Evolutionary conservation across 2,329 filamentous ascomycete species (phyloP), one percentile per base, ranked within the genome.

Genomic region (Penicillium sp.): DNA sequence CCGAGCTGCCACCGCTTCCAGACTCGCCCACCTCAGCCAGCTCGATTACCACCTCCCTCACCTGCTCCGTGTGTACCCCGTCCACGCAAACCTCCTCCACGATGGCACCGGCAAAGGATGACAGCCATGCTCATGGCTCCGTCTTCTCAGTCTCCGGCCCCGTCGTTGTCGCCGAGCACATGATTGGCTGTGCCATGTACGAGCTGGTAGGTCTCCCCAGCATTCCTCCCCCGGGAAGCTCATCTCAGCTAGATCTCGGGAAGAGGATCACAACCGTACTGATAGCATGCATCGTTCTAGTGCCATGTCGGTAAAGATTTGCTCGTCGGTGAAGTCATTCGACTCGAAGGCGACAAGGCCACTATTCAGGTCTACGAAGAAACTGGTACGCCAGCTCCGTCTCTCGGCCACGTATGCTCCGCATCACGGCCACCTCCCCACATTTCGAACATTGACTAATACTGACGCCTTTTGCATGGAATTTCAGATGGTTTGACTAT

Each of bases 161-260:
- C 75, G 95, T 99, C 84, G 89, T 99, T 73, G 87, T 99, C 71
- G 95, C 94, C 77, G 94, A 98, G 83, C 89, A 97, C 81, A 97
- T 99, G 93, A 92, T 94, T 76, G 95, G 95, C 79, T 95, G 95
- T 85, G 93, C 95, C 79, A 99, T 99, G 95, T 97, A 98, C 87
- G 95, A 99, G 83, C 85, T 99, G 83, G 93, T 93, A 84, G 71
- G 87, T 78, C 19, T 19, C 54, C 42, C 42, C 26, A 56, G 25
- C 42, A 35, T 35, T 33, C 26, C 37, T 49, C 42, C 46, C 37
- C 57, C 6, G 38, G 57, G 54, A 65, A 62, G 56, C 64, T 63
- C 53, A n/a, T 37, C 57, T 54, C 51, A 42, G 37, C 45, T 43
- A 42, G 45, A 25, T 33, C 22, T 52, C 52, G 40, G 54, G 26